These are phyloP conservation scores for Pseudopyrenochaeta lycopersici DNA, from an alignment of 2,329 filamentous ascomycete genomes.

Conservation along the genomic window DNA sequence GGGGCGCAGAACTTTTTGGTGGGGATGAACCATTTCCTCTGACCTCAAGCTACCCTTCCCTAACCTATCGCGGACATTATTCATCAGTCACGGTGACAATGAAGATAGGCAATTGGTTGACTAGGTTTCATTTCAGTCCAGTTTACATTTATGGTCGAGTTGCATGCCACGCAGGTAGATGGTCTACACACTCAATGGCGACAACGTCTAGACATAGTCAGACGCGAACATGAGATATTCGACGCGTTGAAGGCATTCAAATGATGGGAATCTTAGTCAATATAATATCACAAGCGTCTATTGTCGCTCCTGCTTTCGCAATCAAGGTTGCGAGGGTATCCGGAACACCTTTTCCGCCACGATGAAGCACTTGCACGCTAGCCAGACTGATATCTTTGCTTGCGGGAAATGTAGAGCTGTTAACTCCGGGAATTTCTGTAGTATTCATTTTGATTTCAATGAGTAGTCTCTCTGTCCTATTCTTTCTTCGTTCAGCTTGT, in stretches of 20 bases:
- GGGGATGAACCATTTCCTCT: slow-evolving; percentile 19
- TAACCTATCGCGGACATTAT: background rate
- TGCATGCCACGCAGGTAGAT: no score
- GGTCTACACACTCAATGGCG: no score
- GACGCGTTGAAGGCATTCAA: no score
- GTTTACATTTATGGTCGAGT: no score
- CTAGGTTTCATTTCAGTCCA: no score
- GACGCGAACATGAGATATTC: no score
- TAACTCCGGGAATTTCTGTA: background rate
- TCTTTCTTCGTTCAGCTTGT: background rate
- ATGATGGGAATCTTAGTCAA: no score
- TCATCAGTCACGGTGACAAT: background rate
- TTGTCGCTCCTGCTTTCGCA: background rate
- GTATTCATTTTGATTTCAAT: background rate
- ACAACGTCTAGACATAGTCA: no score
- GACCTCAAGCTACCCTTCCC: background rate
- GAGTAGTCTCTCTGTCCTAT: background rate
- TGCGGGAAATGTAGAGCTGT: background rate
- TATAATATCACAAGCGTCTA: background rate
- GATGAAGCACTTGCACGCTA: background rate
- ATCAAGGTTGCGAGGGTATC: background rate
- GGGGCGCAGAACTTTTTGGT: slow-evolving; percentile 20
- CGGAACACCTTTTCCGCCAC: slow-evolving; percentile 1
- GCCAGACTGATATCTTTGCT: background rate
- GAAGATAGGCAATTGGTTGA: no score